phyloP scores from a whole-genome alignment of 1,139 yeast species.

The Suhomyces ambrosiae region DNA sequence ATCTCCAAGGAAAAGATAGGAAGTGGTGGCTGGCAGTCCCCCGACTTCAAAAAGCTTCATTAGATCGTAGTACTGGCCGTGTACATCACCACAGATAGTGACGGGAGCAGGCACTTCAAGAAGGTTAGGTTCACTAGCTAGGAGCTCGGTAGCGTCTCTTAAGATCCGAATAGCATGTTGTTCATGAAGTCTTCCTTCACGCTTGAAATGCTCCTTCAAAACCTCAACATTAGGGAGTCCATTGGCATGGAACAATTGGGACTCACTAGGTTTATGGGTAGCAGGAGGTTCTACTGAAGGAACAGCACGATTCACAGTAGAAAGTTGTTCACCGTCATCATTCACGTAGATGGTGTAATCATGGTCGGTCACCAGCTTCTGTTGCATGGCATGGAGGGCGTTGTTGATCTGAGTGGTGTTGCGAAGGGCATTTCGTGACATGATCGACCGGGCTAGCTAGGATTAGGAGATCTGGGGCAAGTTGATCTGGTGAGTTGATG shows the following conservation, averaged over 20 bases:
- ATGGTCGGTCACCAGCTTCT: conserved; percentile 37
- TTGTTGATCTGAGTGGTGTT: conserved; percentile 68
- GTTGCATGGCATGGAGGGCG: conserved; percentile 72
- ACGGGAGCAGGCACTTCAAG: conserved; percentile 88
- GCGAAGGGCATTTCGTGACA: conserved; percentile 22
- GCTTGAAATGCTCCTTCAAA: conserved; percentile 69
- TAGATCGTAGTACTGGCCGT: conserved; percentile 91
- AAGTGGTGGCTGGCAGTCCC: conserved; percentile 77
- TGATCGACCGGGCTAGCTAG: conserved; percentile 3
- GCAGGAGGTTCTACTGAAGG: conserved; percentile 71
- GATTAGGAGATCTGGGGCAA: not conserved
- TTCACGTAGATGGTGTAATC: conserved; percentile 61
- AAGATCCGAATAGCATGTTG: conserved; percentile 74
- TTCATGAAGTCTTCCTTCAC: conserved; percentile 79
- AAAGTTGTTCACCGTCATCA: conserved; percentile 68
- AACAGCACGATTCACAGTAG: conserved; percentile 73
- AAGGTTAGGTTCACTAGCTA: conserved; percentile 75
- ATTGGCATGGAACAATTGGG: conserved; percentile 59
- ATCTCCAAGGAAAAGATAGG: conserved; percentile 88
- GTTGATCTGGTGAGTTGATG: not conserved
- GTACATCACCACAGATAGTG: conserved; percentile 95
- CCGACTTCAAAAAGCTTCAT: conserved; percentile 93
- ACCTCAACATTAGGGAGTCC: conserved; percentile 77
- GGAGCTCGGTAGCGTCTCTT: conserved; percentile 56
- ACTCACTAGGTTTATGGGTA: conserved; percentile 62